A percentile compares a stretch with the other conserved stretches of the same genome.
These are phyloP conservation scores for Umbelopsis vinacea DNA, from an alignment of 192 early-diverging fungal species.

Conservation along the genomic window DNA sequence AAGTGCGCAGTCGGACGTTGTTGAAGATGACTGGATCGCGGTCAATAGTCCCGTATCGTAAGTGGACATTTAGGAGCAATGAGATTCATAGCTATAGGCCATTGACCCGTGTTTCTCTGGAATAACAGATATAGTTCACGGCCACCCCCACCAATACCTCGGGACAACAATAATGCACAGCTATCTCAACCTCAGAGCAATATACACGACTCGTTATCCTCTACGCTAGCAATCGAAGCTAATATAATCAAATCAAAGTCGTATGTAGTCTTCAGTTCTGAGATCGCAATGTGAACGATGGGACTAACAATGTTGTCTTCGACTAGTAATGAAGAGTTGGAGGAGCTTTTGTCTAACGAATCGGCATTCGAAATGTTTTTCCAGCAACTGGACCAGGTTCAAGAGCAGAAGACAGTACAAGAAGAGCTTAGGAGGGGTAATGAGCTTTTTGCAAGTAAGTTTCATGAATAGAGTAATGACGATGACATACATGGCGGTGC, in stretches of 20 bases:
- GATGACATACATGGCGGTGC: too few relatives aligned
- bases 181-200: conserved; percentile 11
- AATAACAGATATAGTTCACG: conserved; percentile 33
- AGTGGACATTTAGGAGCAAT: not conserved
- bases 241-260: conserved; percentile 13
- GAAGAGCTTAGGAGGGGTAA: conserved; percentile 54
- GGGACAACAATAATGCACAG: not conserved
- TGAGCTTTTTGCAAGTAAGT: conserved; percentile 54
- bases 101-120: not conserved
- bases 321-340: conserved; percentile 41
- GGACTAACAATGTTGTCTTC: not conserved
- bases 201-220: not conserved
- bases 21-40: conserved; percentile 24
- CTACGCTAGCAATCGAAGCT: not conserved
- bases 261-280: conserved; percentile 12
- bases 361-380: conserved; percentile 46
- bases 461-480: too few relatives aligned
- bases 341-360: conserved; percentile 45
- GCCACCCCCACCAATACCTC: conserved; percentile 42
- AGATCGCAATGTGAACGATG: not conserved
- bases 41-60: conserved; percentile 23
- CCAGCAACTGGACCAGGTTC: conserved; percentile 41
- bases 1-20: conserved; percentile 21
- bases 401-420: conserved; percentile 48
- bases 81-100: not conserved